A percentile compares a stretch with the other conserved stretches of the same genome.
Conservation (phyloP, 257 asterid species). For the Ophiorrhiza pumila region DNA sequence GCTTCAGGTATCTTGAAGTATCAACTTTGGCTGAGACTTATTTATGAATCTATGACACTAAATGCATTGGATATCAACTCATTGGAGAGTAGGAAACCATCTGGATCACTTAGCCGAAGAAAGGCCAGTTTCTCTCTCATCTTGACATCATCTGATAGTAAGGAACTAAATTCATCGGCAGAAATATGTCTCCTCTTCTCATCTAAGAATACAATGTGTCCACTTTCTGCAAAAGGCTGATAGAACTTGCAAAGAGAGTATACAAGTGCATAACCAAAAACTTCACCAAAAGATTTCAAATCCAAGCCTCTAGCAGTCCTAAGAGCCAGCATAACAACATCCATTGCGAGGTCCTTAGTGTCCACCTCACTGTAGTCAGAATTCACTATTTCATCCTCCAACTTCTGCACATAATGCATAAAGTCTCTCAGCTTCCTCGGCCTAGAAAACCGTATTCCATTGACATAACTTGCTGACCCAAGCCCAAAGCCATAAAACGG, state of each 20-base stretch:
- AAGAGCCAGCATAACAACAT: slow-evolving; percentile 81
- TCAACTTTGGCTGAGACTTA: slow-evolving; percentile 16
- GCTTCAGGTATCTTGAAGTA: not conserved
- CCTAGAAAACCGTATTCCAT: slow-evolving; percentile 78
- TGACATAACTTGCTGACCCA: slow-evolving; percentile 76
- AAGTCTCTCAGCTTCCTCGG: slow-evolving; percentile 77
- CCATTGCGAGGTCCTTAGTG: slow-evolving; percentile 62
- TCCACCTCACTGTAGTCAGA: slow-evolving; percentile 29
- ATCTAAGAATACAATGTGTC: slow-evolving; percentile 64
- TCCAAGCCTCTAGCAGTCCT: slow-evolving; percentile 80
- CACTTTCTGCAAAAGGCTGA: slow-evolving; percentile 51
- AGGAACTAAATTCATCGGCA: slow-evolving; percentile 37
- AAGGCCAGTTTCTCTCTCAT: slow-evolving; percentile 36
- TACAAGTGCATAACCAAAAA: slow-evolving; percentile 53
- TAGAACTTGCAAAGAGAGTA: slow-evolving; percentile 61
- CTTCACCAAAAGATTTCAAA: slow-evolving; percentile 53
- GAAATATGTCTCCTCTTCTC: slow-evolving; percentile 40
- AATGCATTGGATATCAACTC: slow-evolving; percentile 90
- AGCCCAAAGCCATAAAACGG: slow-evolving; percentile 83
- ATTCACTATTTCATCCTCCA: slow-evolving; percentile 42
- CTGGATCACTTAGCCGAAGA: slow-evolving; percentile 82
- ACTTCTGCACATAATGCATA: slow-evolving; percentile 51
- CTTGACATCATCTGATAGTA: slow-evolving; percentile 23
- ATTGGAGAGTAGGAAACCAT: slow-evolving; percentile 82
- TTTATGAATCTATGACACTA: slow-evolving; percentile 45